Evolutionary conservation across 495 filamentous ascomycete species (phyloP).

Genomic region (Aspergillus mulundensis): DNA sequence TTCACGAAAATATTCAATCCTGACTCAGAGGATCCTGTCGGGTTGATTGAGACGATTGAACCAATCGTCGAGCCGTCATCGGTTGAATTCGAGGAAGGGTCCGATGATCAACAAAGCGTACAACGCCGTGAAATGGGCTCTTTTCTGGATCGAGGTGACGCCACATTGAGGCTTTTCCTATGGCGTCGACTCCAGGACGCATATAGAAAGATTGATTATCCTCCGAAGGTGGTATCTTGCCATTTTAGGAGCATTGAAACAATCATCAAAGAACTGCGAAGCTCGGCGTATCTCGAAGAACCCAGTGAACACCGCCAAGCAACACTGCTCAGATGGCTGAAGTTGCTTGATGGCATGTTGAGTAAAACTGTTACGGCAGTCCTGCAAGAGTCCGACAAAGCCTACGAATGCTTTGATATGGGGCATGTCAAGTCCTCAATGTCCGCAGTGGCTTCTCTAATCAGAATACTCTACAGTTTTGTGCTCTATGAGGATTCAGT

Average conservation of each 20-base stretch:
- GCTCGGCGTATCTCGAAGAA: conserved; percentile 56
- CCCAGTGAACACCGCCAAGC: conserved; percentile 58
- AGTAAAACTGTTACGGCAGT: conserved; percentile 59
- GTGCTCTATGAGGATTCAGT: conserved; percentile 79
- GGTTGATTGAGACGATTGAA: conserved; percentile 86
- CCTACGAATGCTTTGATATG: conserved; percentile 81
- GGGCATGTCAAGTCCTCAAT: conserved; percentile 68
- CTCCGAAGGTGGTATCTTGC: conserved; percentile 81
- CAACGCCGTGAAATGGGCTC: conserved; percentile 69
- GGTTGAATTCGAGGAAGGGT: conserved; percentile 35
- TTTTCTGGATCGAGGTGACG: conserved; percentile 75
- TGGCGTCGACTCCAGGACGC: conserved; percentile 86
- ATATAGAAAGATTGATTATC: conserved; percentile 76
- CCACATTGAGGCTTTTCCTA: conserved; percentile 75
- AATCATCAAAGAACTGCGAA: conserved; percentile 68
- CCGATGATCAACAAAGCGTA: conserved; percentile 18
- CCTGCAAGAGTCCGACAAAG: conserved; percentile 59
- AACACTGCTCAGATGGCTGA: conserved; percentile 68
- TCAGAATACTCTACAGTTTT: conserved; percentile 70
- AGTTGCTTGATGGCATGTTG: conserved; percentile 70
- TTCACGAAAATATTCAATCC: conserved; percentile 77
- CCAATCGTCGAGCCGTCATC: conserved; percentile 78
- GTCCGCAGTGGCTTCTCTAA: conserved; percentile 60
- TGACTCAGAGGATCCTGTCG: conserved; percentile 64
- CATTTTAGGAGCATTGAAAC: conserved; percentile 79